phyloP scores from a whole-genome alignment of 257 asterid genomes.

The Jasminum sambac region DNA sequence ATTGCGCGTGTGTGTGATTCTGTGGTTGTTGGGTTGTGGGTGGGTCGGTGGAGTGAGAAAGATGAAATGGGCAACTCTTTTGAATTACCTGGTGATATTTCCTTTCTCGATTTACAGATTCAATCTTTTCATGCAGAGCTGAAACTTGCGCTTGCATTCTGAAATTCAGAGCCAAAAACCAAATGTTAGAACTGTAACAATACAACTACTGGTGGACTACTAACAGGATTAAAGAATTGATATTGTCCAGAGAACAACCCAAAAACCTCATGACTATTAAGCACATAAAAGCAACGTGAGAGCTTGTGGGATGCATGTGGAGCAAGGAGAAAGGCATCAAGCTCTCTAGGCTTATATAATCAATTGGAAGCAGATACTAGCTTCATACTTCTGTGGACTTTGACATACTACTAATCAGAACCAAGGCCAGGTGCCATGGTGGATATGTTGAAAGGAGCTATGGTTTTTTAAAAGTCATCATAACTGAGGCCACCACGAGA shows the following conservation, averaged over 20 bases:
- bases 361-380: neutral
- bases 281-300: slow-evolving; percentile 10
- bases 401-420: neutral
- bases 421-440: neutral
- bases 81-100: slow-evolving; percentile 88
- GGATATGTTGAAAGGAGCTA: neutral
- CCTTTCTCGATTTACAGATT: slow-evolving; percentile 92
- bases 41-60: no score
- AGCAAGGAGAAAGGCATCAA: slow-evolving; percentile 3
- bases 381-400: neutral
- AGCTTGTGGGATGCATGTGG: slow-evolving; percentile 6
- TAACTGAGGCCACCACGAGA: neutral
- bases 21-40: no score
- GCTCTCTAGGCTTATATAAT: neutral
- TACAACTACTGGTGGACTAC: slow-evolving; percentile 12
- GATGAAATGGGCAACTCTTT: neutral
- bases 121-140: slow-evolving; percentile 69
- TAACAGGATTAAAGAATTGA: neutral
- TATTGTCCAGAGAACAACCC: slow-evolving; percentile 6
- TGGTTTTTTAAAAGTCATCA: neutral
- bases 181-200: slow-evolving; percentile 12
- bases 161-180: slow-evolving; percentile 9
- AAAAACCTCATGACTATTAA: slow-evolving; percentile 5
- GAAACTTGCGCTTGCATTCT: slow-evolving; percentile 78
- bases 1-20: no score